Percentiles rank a stretch among this genome's conserved stretches.
Evolutionary conservation across 192 early-diverging fungal species (phyloP).

Genomic region (Linnemannia elongata): DNA sequence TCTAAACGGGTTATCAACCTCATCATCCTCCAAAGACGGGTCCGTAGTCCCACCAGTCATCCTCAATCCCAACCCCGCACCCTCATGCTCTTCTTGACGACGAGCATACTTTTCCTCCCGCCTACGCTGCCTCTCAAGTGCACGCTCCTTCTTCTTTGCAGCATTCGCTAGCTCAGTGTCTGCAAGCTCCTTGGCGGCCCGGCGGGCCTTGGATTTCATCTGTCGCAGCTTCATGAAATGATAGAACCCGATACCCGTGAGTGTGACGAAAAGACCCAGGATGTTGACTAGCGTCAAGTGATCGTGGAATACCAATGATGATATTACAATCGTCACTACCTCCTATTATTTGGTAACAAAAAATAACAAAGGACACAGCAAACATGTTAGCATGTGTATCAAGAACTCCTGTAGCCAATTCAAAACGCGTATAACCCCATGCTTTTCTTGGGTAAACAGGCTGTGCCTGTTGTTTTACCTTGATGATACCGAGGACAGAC

Average conservation of each 20-base stretch:
- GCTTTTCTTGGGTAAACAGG: neutral
- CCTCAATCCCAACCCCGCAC: neutral
- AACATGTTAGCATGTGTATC: neutral
- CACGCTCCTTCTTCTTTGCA: constrained; percentile 14
- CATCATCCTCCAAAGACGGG: neutral
- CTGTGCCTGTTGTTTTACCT: constrained; percentile 49
- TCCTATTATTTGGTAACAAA: constrained; percentile 68
- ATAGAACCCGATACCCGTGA: constrained; percentile 87
- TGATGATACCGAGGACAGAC: constrained; percentile 90
- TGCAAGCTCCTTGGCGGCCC: constrained; percentile 34
- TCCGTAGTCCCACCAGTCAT: neutral
- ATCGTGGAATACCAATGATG: constrained; percentile 86
- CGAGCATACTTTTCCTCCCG: neutral
- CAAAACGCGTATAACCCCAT: neutral
- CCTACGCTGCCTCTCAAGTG: neutral
- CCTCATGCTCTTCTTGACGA: neutral
- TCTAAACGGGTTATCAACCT: constrained; percentile 2
- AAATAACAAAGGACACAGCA: neutral
- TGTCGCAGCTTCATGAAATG: constrained; percentile 76
- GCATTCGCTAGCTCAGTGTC: constrained; percentile 20
- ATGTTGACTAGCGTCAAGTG: constrained; percentile 80
- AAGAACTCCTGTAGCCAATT: neutral
- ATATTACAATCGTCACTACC: constrained; percentile 83
- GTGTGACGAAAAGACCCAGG: constrained; percentile 80
- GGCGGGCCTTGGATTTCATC: constrained; percentile 36